Base-by-base conservation (phyloP, 306 rosid species). In the Gastrolobium bilobum region DNA sequence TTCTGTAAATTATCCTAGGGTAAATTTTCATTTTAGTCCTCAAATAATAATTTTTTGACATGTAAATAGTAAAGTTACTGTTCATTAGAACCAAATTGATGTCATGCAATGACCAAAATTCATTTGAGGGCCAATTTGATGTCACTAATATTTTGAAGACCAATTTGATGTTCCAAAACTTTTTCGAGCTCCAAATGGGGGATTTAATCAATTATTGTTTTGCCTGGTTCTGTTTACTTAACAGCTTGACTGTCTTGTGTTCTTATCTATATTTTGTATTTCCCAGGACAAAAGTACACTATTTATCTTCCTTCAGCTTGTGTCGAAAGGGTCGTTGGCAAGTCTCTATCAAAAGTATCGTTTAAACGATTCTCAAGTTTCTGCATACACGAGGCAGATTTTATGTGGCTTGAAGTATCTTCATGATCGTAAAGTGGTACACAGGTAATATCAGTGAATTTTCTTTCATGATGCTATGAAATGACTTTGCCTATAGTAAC, bases 311-410 rank as follows among this genome's bases (percentile, higher is more conserved):
- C 94, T 90, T 42, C 92, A 90, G 83, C 85, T 88, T 48, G 84
- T 88, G 74, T 74, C 91, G 42, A 88, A 87, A 86, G 95, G 95
- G 35, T 88, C 95, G 46, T 79, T 90, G 81, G 70, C 84, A 77
- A 85, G 57, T 73, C 87, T 88, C 42, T 90, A 90, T 75, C 78
- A 73, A 30, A 85, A 85, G 83, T 90, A 88, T 58, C 71, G 11
- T 15, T 78, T 90, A 73, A 79, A 80, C 68, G 95, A 90, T 81
- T 85, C 95, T 70, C 92, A 90, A 77, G 91, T 90, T 65, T 87
- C 91, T 70, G 84, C 77, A 15, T 90, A 88, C 80, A 90, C 95
- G 60, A 64, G 90, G 72, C 92, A 90, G 77, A 90, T 90, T 87
- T 73, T 90, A 80, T 47, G 53, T 35, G 92, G 95, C 65, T 84